Conservation (phyloP, 148 eudicot genomes). For the Rhododendron henanense region DNA sequence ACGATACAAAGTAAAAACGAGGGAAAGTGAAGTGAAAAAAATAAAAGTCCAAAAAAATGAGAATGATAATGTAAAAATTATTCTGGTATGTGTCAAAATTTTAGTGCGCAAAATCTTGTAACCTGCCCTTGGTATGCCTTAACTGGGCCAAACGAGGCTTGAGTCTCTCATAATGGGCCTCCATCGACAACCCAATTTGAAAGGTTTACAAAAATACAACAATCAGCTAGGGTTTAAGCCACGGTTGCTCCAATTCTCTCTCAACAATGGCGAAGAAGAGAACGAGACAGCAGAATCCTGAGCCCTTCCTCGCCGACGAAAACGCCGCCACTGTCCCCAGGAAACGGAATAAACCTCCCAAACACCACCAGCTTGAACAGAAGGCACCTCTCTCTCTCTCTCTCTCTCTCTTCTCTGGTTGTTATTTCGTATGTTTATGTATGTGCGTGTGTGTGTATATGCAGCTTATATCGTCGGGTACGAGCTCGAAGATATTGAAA, state of each 20-base stretch:
- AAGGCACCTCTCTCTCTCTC: slow-evolving; percentile 23
- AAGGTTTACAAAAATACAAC: too few species aligned
- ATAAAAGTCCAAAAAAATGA: too few species aligned
- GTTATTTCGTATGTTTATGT: not conserved
- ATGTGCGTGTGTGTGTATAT: not conserved
- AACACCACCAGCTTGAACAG: slow-evolving; percentile 54
- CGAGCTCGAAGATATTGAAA: slow-evolving; percentile 71
- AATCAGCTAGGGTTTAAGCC: not conserved
- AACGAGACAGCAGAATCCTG: slow-evolving; percentile 49
- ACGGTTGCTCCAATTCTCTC: not conserved
- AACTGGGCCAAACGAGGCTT: not conserved
- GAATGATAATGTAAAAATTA: too few species aligned
- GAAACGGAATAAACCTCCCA: slow-evolving; percentile 47
- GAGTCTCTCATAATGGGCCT: not conserved
- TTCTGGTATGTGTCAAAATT: too few species aligned
- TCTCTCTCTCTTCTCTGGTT: not conserved
- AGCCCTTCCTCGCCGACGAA: slow-evolving; percentile 43
- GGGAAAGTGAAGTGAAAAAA: too few species aligned
- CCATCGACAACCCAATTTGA: not conserved
- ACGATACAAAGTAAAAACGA: too few species aligned
- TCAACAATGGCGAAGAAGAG: slow-evolving; percentile 51
- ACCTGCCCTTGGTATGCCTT: not conserved
- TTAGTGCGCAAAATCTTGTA: too few species aligned
- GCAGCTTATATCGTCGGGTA: slow-evolving; percentile 53
- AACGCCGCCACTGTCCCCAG: slow-evolving; percentile 25